Evolutionary conservation across 139 green algal species (phyloP).

Genomic region (Diplosphaera chodatii): DNA sequence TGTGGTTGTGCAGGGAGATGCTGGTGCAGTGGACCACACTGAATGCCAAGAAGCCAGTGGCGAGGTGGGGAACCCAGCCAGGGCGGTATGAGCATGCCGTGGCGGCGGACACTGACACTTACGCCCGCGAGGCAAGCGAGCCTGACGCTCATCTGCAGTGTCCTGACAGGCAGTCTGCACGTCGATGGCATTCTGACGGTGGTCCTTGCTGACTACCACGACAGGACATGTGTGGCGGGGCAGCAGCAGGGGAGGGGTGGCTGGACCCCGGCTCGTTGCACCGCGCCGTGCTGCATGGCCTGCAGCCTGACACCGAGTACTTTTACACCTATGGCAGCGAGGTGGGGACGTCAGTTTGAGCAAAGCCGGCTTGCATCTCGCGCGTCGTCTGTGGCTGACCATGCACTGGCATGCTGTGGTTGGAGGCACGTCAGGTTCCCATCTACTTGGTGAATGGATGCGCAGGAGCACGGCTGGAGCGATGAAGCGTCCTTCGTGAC

Average conservation of each 20-base stretch:
- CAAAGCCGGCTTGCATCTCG: too few species aligned
- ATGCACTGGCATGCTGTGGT: too few species aligned
- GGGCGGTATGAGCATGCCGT: conserved; percentile 15
- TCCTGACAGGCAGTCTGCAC: too few species aligned
- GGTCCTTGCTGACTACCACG: neutral
- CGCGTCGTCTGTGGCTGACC: too few species aligned
- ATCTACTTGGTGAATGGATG: too few species aligned
- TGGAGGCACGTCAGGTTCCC: too few species aligned
- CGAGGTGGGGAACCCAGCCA: conserved; percentile 29
- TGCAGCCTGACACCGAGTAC: conserved; percentile 42
- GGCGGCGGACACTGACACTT: conserved; percentile 25
- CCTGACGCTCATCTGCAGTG: too few species aligned
- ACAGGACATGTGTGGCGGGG: conserved; percentile 48
- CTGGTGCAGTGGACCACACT: conserved; percentile 49
- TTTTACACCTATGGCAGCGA: conserved; percentile 60
- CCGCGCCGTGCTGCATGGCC: conserved; percentile 36
- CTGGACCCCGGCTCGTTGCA: conserved; percentile 54
- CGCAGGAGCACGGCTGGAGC: conserved; percentile 40
- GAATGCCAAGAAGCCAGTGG: conserved; percentile 21
- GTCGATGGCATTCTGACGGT: too few species aligned
- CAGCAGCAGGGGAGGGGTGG: conserved; percentile 47
- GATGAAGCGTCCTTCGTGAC: conserved; percentile 36
- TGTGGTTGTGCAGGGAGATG: conserved; percentile 56
- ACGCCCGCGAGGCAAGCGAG: conserved; percentile 13
- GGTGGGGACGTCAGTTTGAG: conserved; percentile 12